phyloP scores from a whole-genome alignment of 2,329 filamentous ascomycete species.

The Cladosporium sp. region DNA sequence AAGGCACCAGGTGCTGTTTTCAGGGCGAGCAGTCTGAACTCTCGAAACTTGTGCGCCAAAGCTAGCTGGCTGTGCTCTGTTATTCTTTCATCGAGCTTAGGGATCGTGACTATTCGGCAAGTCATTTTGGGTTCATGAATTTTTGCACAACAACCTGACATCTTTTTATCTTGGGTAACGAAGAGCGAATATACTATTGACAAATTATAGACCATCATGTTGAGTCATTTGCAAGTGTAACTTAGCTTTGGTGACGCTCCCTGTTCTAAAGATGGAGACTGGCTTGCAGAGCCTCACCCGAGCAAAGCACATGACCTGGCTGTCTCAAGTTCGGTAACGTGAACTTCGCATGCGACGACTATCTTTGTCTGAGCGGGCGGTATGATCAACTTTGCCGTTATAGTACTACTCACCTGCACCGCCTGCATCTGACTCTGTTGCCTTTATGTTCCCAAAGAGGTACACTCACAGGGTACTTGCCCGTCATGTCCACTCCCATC shows the following conservation, averaged over 20 bases:
- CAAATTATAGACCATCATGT: background rate
- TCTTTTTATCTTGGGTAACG: background rate
- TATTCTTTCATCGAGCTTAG: background rate
- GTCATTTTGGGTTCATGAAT: background rate
- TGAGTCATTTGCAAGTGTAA: background rate
- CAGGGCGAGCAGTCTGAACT: constrained; percentile 32
- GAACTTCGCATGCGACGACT: constrained; percentile 10
- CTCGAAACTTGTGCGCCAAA: constrained; percentile 26
- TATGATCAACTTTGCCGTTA: constrained; percentile 13
- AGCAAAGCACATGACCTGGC: constrained; percentile 8
- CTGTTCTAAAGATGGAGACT: background rate
- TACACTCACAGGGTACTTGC: background rate
- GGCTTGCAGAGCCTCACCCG: constrained; percentile 14
- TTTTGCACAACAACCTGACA: background rate
- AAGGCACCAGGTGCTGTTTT: constrained; percentile 33
- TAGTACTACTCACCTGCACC: constrained; percentile 6
- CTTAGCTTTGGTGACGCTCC: background rate
- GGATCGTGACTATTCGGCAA: constrained; percentile 10
- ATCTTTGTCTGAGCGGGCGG: constrained; percentile 2
- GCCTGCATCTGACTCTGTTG: constrained; percentile 12
- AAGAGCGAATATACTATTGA: background rate
- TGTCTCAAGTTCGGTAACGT: constrained; percentile 7
- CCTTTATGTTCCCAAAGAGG: background rate
- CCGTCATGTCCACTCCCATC: constrained; percentile 14
- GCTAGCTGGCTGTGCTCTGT: constrained; percentile 1